Evolutionary conservation across 805 yeast species (phyloP).

Genomic region (Pichia scutulata): DNA sequence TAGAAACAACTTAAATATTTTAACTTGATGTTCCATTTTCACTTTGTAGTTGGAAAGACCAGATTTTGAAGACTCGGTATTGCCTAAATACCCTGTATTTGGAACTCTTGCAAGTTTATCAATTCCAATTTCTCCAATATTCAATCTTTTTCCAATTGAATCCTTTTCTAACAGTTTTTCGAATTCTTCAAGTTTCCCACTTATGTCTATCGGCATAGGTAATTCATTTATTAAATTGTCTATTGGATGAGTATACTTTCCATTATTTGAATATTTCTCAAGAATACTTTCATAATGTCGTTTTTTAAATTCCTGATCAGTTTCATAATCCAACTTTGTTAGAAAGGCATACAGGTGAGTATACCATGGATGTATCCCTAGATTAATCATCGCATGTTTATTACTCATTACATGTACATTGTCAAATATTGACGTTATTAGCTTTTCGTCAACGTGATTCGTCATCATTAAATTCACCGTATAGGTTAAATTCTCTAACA

Average conservation of each 20-base stretch:
- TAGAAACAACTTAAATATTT: constrained; percentile 44
- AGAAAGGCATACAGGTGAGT: constrained; percentile 50
- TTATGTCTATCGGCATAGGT: constrained; percentile 52
- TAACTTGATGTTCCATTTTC: constrained; percentile 55
- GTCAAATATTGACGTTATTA: constrained; percentile 18
- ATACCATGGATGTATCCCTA: constrained; percentile 93
- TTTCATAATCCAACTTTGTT: constrained; percentile 1
- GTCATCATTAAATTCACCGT: constrained; percentile 40
- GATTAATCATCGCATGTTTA: constrained; percentile 34
- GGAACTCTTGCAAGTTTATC: constrained; percentile 75
- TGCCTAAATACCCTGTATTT: constrained; percentile 44
- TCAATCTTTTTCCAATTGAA: constrained; percentile 12
- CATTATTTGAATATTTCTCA: constrained; percentile 22
- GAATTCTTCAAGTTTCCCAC: constrained; percentile 25
- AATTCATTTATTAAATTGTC: constrained; percentile 24
- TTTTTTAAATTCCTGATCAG: constrained; percentile 26
- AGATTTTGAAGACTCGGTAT: neutral
- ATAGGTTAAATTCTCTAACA: neutral
- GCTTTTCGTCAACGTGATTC: constrained; percentile 31
- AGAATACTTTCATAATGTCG: constrained; percentile 55
- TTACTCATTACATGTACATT: neutral
- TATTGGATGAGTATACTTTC: constrained; percentile 30
- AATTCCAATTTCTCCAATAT: constrained; percentile 88
- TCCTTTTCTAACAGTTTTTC: neutral
- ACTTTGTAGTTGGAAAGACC: constrained; percentile 38